Conservation (phyloP, 2,329 filamentous ascomycete genomes). For the Cytospora piceicola region DNA sequence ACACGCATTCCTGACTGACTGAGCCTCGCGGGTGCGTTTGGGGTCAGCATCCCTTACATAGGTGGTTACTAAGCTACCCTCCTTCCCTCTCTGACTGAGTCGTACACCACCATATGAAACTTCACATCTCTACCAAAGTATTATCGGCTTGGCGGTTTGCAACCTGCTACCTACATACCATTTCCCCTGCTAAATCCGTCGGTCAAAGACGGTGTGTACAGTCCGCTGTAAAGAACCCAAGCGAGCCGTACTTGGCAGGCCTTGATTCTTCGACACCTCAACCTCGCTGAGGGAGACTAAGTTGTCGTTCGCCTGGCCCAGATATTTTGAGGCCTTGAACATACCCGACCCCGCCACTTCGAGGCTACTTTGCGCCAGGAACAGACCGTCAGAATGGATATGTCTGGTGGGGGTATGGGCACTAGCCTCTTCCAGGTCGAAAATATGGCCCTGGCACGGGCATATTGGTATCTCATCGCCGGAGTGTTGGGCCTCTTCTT, state of each 20-base stretch:
- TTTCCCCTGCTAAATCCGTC: too few species aligned
- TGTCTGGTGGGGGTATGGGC: constrained; percentile 37
- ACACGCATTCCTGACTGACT: neutral
- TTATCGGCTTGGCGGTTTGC: too few species aligned
- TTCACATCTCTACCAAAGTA: too few species aligned
- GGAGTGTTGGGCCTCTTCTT: constrained; percentile 50
- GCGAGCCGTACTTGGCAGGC: neutral
- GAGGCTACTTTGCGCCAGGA: neutral
- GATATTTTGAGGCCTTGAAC: constrained; percentile 1
- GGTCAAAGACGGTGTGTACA: neutral
- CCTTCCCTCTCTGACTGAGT: neutral
- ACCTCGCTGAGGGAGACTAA: neutral
- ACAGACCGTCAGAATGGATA: constrained; percentile 28
- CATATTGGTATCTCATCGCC: constrained; percentile 64
- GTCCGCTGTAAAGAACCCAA: neutral
- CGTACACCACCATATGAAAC: too few species aligned
- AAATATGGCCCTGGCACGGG: constrained; percentile 57
- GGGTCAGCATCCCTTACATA: neutral
- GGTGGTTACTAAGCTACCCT: neutral
- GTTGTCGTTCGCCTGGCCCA: constrained; percentile 19
- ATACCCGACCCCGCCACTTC: neutral
- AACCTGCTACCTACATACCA: too few species aligned
- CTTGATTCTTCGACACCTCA: neutral
- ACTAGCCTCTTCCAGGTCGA: constrained; percentile 47
- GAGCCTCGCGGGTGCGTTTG: neutral